phyloP scores from a whole-genome alignment of 2,329 filamentous ascomycete species.

The Zopfia rhizophila region DNA sequence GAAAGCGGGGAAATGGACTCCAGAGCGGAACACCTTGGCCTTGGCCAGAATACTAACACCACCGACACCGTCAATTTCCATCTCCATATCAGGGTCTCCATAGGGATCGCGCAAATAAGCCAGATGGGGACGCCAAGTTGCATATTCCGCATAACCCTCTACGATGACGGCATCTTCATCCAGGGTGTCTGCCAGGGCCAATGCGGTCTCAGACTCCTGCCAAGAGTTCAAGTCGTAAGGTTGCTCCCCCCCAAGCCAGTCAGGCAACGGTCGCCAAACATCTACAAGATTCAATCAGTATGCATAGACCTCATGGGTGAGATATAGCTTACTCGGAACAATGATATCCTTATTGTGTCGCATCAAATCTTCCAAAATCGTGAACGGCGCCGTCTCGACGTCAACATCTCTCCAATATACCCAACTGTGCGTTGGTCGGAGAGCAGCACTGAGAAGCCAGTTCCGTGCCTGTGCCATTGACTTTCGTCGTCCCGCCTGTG shows the following conservation, averaged over 20 bases:
- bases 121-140: constrained; percentile 96
- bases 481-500: constrained; percentile 92
- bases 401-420: constrained; percentile 99
- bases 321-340: constrained; percentile 82
- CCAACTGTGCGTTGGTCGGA: constrained; percentile 97
- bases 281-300: constrained; percentile 56
- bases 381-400: constrained; percentile 96
- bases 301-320: background rate
- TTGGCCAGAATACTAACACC: constrained; percentile 98
- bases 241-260: constrained; percentile 98
- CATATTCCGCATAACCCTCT: constrained; percentile 98
- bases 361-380: constrained; percentile 97
- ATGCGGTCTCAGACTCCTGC: constrained; percentile 97
- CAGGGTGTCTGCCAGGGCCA: constrained; percentile 91
- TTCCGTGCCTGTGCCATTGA: constrained; percentile 98
- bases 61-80: constrained; percentile 98
- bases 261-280: constrained; percentile 97
- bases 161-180: constrained; percentile 99
- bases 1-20: constrained; percentile 97
- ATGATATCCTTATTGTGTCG: constrained; percentile 99
- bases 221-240: constrained; percentile 98
- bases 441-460: constrained; percentile 92
- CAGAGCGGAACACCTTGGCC: constrained; percentile 91
- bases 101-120: constrained; percentile 97
- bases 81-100: constrained; percentile 98